These are phyloP conservation scores for Afroboletus lepidellus DNA, from an alignment of 1,284 basidiomycete genomes.

Conservation along the genomic window DNA sequence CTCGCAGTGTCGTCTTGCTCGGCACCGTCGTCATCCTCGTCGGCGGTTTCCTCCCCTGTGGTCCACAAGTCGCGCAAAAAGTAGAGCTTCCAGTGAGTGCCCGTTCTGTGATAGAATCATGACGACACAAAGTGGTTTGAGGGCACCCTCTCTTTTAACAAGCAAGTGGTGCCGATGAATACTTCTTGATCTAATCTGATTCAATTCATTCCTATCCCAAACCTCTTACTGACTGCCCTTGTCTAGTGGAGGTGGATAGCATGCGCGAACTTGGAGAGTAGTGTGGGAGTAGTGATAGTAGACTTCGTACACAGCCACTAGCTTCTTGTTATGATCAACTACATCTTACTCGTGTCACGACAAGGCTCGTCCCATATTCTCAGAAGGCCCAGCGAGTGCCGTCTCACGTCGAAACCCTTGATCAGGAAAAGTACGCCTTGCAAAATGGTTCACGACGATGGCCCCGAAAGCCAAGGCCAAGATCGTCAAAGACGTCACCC, in stretches of 20 bases:
- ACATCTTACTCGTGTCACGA: conserved; percentile 89
- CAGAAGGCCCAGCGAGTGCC: not conserved
- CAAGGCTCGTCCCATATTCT: conserved; percentile 64
- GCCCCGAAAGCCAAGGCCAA: conserved; percentile 93
- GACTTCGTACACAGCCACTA: conserved; percentile 38
- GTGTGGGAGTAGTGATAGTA: too few species aligned
- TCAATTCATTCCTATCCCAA: conserved; percentile 4
- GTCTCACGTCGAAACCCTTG: conserved; percentile 13
- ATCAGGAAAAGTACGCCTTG: conserved; percentile 92
- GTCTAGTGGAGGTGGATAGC: not conserved
- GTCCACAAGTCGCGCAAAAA: conserved; percentile 7
- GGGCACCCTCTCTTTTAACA: conserved; percentile 49
- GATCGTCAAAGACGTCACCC: conserved; percentile 99
- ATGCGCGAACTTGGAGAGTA: too few species aligned
- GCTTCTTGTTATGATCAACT: conserved; percentile 67
- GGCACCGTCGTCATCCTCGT: not conserved
- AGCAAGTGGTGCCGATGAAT: conserved; percentile 50
- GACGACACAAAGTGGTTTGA: conserved; percentile 73
- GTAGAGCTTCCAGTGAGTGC: conserved; percentile 18
- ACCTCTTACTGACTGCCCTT: conserved; percentile 10
- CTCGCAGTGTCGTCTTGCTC: conserved; percentile 13
- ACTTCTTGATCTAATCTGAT: conserved; percentile 90
- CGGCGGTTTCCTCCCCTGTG: not conserved
- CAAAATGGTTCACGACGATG: conserved; percentile 99
- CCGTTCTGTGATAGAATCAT: conserved; percentile 35